phyloP scores from a whole-genome alignment of 257 asterid genomes.

The Capsicum baccatum region DNA sequence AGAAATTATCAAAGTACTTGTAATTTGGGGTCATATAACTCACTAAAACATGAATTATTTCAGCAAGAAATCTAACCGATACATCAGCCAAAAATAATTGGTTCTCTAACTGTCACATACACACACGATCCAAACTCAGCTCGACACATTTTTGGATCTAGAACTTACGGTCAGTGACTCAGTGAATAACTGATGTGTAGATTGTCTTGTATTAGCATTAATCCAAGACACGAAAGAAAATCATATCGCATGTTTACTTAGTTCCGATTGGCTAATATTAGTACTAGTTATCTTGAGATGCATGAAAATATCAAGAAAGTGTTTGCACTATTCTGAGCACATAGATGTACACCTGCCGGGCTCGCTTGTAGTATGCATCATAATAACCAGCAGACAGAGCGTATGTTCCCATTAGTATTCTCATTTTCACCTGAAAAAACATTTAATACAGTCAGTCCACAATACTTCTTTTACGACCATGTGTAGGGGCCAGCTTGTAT shows the following conservation, averaged over 20 bases:
- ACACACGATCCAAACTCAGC: background rate
- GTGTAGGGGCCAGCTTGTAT: background rate
- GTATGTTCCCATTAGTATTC: conserved; percentile 97
- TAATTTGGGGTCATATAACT: background rate
- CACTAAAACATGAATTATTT: background rate
- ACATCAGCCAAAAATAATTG: background rate
- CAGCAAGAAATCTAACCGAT: background rate
- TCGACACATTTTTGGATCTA: background rate
- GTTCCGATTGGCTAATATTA: background rate
- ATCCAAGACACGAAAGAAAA: background rate
- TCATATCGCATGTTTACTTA: background rate
- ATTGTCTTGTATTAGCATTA: background rate
- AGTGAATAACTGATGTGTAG: background rate
- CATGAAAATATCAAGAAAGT: background rate
- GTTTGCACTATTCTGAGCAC: background rate
- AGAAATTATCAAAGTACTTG: background rate
- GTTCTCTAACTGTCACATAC: conserved; percentile 17
- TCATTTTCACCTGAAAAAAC: conserved; percentile 79
- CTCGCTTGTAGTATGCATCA: conserved; percentile 97
- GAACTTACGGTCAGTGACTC: background rate
- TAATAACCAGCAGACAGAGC: conserved; percentile 99
- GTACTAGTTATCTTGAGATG: background rate
- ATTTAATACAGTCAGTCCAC: conserved; percentile 2
- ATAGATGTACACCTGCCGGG: conserved; percentile 70
- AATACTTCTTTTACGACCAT: background rate